phyloP scores from a whole-genome alignment of 768 basidiomycete species.

The Phylloporus sp. region DNA sequence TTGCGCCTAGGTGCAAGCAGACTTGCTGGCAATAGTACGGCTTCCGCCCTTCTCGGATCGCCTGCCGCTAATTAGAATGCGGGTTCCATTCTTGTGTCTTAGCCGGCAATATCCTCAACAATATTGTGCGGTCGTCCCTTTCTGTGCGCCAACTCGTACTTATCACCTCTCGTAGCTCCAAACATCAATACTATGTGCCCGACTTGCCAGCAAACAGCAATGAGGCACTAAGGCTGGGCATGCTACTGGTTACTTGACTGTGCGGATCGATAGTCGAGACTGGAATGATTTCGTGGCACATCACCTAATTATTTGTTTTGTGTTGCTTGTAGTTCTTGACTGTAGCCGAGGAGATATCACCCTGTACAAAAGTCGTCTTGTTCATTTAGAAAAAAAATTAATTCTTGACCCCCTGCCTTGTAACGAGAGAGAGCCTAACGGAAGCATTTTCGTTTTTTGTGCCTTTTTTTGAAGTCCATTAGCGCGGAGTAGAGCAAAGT shows the following conservation, averaged over 20 bases:
- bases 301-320: conserved; percentile 25
- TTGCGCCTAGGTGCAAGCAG: conserved; percentile 38
- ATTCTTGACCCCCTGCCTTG: conserved; percentile 8
- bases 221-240: conserved; percentile 24
- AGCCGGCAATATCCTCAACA: conserved; percentile 45
- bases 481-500: conserved; percentile 6
- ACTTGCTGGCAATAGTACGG: conserved; percentile 47
- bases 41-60: background rate
- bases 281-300: conserved; percentile 4
- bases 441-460: conserved; percentile 22
- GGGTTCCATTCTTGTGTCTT: conserved; percentile 2
- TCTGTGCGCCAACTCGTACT: background rate
- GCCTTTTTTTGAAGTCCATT: conserved; percentile 7
- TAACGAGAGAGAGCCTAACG: conserved; percentile 23
- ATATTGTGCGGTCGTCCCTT: conserved; percentile 34
- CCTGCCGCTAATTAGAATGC: conserved; percentile 8
- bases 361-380: conserved; percentile 13
- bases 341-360: conserved; percentile 25
- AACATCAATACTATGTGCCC: conserved; percentile 40
- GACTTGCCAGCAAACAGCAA: conserved; percentile 31
- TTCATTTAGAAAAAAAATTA: conserved; percentile 3
- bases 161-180: conserved; percentile 31
- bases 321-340: conserved; percentile 24
- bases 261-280: conserved; percentile 12
- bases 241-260: conserved; percentile 1